These are phyloP conservation scores for Yamadazyma scolyti DNA, from an alignment of 805 yeast species.

Conservation along the genomic window DNA sequence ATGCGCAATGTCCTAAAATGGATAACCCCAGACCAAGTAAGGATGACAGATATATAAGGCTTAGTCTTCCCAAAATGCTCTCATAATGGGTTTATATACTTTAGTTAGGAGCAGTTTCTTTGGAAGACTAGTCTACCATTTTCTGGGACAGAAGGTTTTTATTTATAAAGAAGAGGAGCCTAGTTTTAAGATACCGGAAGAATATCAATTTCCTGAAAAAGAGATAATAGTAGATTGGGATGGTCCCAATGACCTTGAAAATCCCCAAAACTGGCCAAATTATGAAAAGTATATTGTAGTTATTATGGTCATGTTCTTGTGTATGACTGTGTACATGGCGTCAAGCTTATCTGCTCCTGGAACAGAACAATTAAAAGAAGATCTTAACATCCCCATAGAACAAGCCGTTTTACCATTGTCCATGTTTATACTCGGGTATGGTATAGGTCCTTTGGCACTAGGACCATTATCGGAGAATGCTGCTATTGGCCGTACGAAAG, in stretches of 20 bases:
- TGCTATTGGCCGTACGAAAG: constrained; percentile 47
- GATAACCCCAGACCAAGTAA: too few relatives aligned
- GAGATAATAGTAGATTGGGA: constrained; percentile 17
- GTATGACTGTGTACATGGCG: constrained; percentile 51
- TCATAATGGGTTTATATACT: neutral
- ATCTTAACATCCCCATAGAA: constrained; percentile 40
- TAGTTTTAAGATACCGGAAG: constrained; percentile 27
- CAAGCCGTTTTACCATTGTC: constrained; percentile 49
- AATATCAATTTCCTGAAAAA: constrained; percentile 14
- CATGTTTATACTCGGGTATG: constrained; percentile 56
- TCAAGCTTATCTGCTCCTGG: constrained; percentile 55
- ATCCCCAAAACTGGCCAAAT: constrained; percentile 54
- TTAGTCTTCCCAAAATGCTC: too few relatives aligned
- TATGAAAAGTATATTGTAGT: constrained; percentile 34
- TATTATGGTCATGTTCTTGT: neutral
- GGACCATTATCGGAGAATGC: constrained; percentile 58
- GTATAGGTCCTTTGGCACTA: constrained; percentile 55
- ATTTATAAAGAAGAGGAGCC: constrained; percentile 23
- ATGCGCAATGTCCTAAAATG: too few relatives aligned
- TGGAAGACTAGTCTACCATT: constrained; percentile 24
- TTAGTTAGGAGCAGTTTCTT: constrained; percentile 27
- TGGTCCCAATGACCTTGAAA: constrained; percentile 44
- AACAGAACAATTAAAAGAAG: constrained; percentile 35
- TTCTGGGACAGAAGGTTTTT: constrained; percentile 20
- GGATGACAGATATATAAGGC: too few relatives aligned